Conservation (phyloP, 371 early-diverging fungal species). For the Mucor piriformis region DNA sequence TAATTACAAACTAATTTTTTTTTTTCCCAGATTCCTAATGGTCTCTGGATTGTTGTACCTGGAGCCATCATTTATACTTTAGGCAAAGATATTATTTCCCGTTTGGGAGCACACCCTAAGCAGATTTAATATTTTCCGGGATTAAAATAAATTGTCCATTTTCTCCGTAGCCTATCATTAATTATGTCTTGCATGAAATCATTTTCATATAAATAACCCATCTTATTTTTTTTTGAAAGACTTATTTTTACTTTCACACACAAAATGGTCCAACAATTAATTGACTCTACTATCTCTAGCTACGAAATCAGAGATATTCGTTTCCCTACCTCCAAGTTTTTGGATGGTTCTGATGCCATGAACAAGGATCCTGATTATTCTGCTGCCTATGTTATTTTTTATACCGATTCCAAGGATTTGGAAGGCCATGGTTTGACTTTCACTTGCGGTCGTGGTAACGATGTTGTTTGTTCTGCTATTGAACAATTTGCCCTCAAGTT, state of each 20-base stretch:
- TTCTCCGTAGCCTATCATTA: slow-evolving; percentile 15
- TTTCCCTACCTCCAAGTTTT: slow-evolving; percentile 50
- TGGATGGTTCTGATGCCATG: slow-evolving; percentile 60
- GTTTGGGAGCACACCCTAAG: slow-evolving; percentile 11
- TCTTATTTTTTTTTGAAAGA: neutral
- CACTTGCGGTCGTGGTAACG: slow-evolving; percentile 54
- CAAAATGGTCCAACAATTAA: slow-evolving; percentile 4
- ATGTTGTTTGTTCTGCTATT: slow-evolving; percentile 47
- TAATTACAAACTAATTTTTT: neutral
- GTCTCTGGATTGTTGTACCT: slow-evolving; percentile 42
- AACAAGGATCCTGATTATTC: slow-evolving; percentile 60
- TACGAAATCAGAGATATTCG: slow-evolving; percentile 55
- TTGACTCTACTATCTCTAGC: slow-evolving; percentile 36
- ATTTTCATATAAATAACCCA: slow-evolving; percentile 1
- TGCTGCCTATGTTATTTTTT: slow-evolving; percentile 55
- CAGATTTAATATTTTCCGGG: neutral
- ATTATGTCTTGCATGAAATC: neutral
- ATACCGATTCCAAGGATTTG: slow-evolving; percentile 33
- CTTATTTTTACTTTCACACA: neutral
- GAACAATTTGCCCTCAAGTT: slow-evolving; percentile 50
- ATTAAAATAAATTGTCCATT: slow-evolving; percentile 7
- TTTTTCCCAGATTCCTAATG: slow-evolving; percentile 40
- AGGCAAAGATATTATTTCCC: slow-evolving; percentile 30
- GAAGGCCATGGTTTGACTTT: slow-evolving; percentile 58
- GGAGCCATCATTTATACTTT: slow-evolving; percentile 18